A percentile compares a stretch with the other conserved stretches of the same genome.
These are phyloP conservation scores for Penicillium simplicissimum DNA, from an alignment of 495 filamentous ascomycete genomes.

Conservation along the genomic window DNA sequence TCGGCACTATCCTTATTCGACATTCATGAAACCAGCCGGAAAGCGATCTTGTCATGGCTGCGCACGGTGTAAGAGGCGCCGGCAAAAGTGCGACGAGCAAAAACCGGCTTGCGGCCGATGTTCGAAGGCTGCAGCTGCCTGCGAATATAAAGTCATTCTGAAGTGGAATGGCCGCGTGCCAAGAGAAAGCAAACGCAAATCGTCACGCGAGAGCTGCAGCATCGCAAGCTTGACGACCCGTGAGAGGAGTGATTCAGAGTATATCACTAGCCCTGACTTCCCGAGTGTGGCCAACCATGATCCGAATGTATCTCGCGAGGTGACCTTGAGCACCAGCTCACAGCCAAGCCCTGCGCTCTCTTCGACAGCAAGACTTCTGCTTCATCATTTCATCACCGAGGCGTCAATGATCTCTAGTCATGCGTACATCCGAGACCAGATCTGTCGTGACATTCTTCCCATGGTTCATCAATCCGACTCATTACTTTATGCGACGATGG, in stretches of 20 bases:
- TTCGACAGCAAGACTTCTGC: slow-evolving; percentile 7
- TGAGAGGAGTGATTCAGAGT: background rate
- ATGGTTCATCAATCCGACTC: slow-evolving; percentile 17
- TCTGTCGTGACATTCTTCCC: slow-evolving; percentile 18
- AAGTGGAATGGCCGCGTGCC: slow-evolving; percentile 25
- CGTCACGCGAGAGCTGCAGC: background rate
- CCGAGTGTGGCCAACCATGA: background rate
- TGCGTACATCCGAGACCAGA: slow-evolving; percentile 14
- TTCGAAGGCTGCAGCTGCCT: slow-evolving; percentile 9
- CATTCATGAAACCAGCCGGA: background rate
- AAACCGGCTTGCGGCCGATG: slow-evolving; percentile 18
- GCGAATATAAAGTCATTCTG: slow-evolving; percentile 16
- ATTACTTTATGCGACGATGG: slow-evolving; percentile 19
- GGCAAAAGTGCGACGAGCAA: slow-evolving; percentile 23
- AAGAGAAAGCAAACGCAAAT: slow-evolving; percentile 7
- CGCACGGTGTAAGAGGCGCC: slow-evolving; percentile 19
- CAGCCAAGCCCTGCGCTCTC: slow-evolving; percentile 2
- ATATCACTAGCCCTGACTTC: background rate
- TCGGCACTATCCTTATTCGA: background rate
- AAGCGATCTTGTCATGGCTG: slow-evolving; percentile 19
- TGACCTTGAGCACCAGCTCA: background rate
- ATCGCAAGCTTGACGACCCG: background rate
- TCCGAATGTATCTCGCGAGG: background rate
- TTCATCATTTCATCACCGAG: slow-evolving; percentile 21
- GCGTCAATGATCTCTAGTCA: slow-evolving; percentile 18